Percentiles rank a stretch among this genome's conserved stretches.
Conservation (phyloP, 179 eudicot species). For the Vitellaria paradoxa region DNA sequence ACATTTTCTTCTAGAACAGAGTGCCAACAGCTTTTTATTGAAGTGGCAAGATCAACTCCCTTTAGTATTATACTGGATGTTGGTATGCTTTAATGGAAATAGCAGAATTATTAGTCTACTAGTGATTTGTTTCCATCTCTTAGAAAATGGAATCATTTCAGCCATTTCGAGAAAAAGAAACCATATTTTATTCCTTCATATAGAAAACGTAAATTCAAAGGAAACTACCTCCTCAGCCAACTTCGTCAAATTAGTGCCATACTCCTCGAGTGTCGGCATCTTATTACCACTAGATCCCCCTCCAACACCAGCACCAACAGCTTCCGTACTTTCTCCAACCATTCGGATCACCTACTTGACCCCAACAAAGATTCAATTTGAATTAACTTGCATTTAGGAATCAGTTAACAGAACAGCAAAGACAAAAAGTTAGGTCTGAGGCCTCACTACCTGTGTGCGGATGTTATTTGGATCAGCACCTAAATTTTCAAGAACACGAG, state of each 20-base stretch:
- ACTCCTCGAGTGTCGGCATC: constrained; percentile 98
- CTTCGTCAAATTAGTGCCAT: constrained; percentile 94
- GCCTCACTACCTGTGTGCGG: constrained; percentile 61
- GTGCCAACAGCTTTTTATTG: no score
- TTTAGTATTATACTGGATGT: no score
- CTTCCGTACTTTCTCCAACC: constrained; percentile 88
- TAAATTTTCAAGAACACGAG: constrained; percentile 87
- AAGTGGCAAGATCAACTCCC: no score
- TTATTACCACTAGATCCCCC: constrained; percentile 68
- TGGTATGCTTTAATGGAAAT: no score
- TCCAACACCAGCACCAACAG: constrained; percentile 91
- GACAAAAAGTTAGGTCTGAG: not conserved
- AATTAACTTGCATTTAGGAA: not conserved
- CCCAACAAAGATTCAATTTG: constrained; percentile 4
- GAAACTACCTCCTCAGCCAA: constrained; percentile 83
- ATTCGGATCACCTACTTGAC: constrained; percentile 66
- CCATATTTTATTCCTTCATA: no score
- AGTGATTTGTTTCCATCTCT: no score
- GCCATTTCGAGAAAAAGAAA: no score
- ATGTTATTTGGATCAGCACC: constrained; percentile 91
- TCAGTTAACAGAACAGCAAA: not conserved
- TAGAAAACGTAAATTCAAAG: not conserved
- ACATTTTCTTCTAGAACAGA: no score
- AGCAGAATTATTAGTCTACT: no score
- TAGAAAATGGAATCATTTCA: no score